Evolutionary conservation across 768 basidiomycete genomes (phyloP).

Genomic region (Lactarius evosmus): DNA sequence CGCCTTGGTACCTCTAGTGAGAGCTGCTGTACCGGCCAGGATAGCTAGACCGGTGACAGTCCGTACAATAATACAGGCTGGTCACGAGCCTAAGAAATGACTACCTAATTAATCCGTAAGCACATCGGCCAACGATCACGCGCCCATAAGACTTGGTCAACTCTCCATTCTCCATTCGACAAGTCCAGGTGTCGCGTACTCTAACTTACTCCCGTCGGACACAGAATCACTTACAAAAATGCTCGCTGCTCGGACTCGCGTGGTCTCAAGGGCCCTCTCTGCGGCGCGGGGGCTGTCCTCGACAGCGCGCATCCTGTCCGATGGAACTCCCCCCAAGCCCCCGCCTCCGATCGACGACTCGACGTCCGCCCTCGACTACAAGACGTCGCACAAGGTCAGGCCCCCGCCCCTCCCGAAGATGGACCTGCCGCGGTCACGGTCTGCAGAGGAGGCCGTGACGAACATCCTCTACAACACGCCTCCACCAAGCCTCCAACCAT

Average conservation of each 20-base stretch:
- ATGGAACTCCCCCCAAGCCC: conserved; percentile 52
- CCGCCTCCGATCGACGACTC: conserved; percentile 86
- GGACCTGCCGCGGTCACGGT: conserved; percentile 78
- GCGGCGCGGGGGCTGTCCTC: conserved; percentile 31
- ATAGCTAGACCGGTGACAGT: no score
- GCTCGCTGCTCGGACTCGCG: conserved; percentile 19
- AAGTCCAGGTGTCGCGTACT: no score
- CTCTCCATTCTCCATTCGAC: no score
- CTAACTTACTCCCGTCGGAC: neutral
- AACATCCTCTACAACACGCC: conserved; percentile 98
- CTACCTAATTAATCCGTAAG: no score
- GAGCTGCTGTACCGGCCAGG: no score
- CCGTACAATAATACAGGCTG: no score
- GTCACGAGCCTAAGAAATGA: no score
- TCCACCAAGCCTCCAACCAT: conserved; percentile 85
- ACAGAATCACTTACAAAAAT: conserved; percentile 1
- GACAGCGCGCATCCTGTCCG: conserved; percentile 25
- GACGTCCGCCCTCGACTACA: conserved; percentile 94
- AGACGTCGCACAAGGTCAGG: conserved; percentile 60
- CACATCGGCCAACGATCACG: no score
- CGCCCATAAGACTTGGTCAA: neutral
- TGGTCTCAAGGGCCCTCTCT: conserved; percentile 8
- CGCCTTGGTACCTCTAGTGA: no score
- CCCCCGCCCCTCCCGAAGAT: conserved; percentile 85
- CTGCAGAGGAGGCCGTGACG: conserved; percentile 94